Evolutionary conservation across 805 yeast species (phyloP).

Genomic region (Nakazawaea laoshanensis): DNA sequence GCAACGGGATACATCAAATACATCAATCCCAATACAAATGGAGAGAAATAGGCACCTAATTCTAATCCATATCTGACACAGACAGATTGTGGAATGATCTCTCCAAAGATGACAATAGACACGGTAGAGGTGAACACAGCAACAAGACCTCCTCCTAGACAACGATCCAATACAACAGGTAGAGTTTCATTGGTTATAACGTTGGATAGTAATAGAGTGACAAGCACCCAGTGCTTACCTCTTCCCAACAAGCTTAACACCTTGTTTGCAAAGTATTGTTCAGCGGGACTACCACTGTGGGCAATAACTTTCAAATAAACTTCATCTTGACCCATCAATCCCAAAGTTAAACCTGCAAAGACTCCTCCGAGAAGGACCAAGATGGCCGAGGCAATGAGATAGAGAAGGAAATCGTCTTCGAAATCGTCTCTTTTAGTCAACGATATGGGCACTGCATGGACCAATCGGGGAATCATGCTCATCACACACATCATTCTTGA

Average conservation of each 20-base stretch:
- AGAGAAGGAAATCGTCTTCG: slow-evolving; percentile 30
- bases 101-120: slow-evolving; percentile 90
- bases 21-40: slow-evolving; percentile 80
- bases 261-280: slow-evolving; percentile 58
- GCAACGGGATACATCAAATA: slow-evolving; percentile 88
- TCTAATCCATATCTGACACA: slow-evolving; percentile 90
- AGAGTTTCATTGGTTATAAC: slow-evolving; percentile 92
- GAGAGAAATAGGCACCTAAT: slow-evolving; percentile 85
- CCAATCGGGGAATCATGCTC: too few relatives aligned
- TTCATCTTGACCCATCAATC: slow-evolving; percentile 97
- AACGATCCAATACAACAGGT: slow-evolving; percentile 88
- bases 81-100: slow-evolving; percentile 88
- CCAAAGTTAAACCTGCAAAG: slow-evolving; percentile 92
- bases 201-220: slow-evolving; percentile 75
- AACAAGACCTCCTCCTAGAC: slow-evolving; percentile 95
- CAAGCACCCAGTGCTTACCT: slow-evolving; percentile 96
- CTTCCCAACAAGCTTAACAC: slow-evolving; percentile 66
- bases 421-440: background rate
- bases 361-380: slow-evolving; percentile 77
- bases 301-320: slow-evolving; percentile 86
- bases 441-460: slow-evolving; percentile 15
- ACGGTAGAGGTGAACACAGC: slow-evolving; percentile 94
- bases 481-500: too few relatives aligned
- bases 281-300: slow-evolving; percentile 70
- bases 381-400: slow-evolving; percentile 43